Evolutionary conservation across 306 rosid species (phyloP).

Genomic region (Pachyrhizus erosus): DNA sequence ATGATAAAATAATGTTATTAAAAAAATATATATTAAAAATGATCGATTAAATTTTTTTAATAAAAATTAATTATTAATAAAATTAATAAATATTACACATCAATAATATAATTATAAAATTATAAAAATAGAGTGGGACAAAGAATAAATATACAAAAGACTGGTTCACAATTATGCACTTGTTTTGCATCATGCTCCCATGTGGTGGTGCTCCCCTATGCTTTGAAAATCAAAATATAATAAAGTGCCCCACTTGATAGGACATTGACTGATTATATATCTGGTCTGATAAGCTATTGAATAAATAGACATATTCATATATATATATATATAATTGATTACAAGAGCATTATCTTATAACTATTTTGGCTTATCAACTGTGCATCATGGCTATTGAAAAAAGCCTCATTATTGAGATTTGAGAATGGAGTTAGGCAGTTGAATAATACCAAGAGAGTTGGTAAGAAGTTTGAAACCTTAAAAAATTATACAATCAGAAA

Average conservation of each 20-base stretch:
- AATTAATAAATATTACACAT: no score
- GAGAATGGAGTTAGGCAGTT: not conserved
- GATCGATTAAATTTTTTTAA: no score
- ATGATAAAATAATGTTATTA: no score
- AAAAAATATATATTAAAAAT: no score
- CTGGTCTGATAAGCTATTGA: conserved; percentile 11
- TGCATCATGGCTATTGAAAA: not conserved
- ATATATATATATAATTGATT: not conserved
- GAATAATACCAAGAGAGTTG: not conserved
- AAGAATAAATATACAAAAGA: not conserved
- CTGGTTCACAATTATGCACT: not conserved
- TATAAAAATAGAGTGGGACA: no score
- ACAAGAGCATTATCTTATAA: not conserved
- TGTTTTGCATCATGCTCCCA: not conserved
- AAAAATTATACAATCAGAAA: not conserved
- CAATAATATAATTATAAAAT: no score
- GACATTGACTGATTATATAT: not conserved
- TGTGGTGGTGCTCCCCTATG: not conserved
- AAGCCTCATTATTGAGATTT: not conserved
- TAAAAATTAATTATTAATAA: no score
- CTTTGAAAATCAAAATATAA: not conserved
- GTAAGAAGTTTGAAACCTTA: not conserved
- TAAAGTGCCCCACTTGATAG: not conserved
- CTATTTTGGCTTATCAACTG: not conserved
- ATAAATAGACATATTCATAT: not conserved